Conservation (phyloP, 768 basidiomycete genomes). For the Amanita exitialis region DNA sequence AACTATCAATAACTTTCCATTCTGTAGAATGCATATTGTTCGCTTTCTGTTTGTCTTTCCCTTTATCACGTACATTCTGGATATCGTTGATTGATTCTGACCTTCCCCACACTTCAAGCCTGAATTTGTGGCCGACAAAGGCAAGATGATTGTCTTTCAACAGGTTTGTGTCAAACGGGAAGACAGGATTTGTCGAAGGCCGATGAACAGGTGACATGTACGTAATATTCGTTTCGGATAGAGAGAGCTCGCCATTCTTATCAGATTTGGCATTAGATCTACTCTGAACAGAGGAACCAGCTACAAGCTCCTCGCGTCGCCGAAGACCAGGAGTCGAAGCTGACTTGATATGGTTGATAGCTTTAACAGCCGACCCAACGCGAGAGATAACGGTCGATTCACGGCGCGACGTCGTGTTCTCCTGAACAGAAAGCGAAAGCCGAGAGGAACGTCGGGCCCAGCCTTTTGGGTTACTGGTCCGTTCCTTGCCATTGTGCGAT, state of each 20-base stretch:
- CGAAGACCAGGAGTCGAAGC: constrained; percentile 15
- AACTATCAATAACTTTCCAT: constrained; percentile 63
- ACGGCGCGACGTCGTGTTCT: constrained; percentile 14
- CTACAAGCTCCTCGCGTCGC: constrained; percentile 8
- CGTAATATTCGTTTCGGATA: constrained; percentile 18
- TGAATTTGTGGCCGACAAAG: constrained; percentile 39
- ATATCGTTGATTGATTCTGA: constrained; percentile 15
- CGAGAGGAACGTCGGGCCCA: neutral
- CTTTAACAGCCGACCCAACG: constrained; percentile 6
- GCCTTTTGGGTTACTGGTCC: neutral
- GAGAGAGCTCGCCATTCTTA: neutral
- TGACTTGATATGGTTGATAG: constrained; percentile 15
- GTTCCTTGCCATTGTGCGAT: neutral
- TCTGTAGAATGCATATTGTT: constrained; percentile 13
- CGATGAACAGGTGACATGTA: constrained; percentile 74
- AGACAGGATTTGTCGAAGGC: constrained; percentile 79
- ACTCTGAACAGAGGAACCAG: constrained; percentile 1
- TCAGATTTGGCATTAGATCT: neutral
- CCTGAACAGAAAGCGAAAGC: constrained; percentile 14
- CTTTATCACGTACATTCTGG: constrained; percentile 26
- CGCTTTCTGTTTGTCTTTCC: constrained; percentile 22
- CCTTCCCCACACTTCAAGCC: constrained; percentile 52
- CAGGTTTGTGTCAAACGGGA: constrained; percentile 44
- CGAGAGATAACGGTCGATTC: constrained; percentile 11
- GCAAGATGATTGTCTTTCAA: constrained; percentile 42